phyloP scores from a whole-genome alignment of 2,329 filamentous ascomycete species.

The Neoarthrinium moseri region DNA sequence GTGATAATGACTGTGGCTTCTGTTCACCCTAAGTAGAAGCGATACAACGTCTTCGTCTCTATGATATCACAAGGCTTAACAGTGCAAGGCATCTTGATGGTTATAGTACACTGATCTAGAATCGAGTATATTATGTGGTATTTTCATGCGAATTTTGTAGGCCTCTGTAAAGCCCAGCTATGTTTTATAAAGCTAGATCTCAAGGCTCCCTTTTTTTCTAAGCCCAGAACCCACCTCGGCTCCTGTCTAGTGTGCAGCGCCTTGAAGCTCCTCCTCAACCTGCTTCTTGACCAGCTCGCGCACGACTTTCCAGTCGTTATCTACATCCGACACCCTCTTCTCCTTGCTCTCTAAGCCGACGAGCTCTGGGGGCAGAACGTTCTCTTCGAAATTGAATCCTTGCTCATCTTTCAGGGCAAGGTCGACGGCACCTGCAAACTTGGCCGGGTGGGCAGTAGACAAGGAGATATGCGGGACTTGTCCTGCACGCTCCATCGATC shows the following conservation, averaged over 20 bases:
- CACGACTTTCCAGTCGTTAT: constrained; percentile 72
- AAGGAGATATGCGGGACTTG: constrained; percentile 75
- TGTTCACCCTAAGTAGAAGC: too few species aligned
- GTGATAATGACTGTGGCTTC: too few species aligned
- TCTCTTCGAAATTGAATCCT: constrained; percentile 72
- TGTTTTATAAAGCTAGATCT: too few species aligned
- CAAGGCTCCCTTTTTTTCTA: too few species aligned
- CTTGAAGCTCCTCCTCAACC: constrained; percentile 61
- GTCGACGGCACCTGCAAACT: constrained; percentile 86
- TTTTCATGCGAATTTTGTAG: too few species aligned
- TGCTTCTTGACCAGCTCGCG: constrained; percentile 73
- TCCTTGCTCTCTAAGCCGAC: constrained; percentile 74
- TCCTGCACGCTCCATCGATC: constrained; percentile 60
- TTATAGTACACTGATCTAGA: too few species aligned
- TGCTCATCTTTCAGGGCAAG: constrained; percentile 68
- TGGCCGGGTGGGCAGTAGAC: constrained; percentile 92
- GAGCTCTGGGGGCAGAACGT: constrained; percentile 81
- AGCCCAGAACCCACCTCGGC: too few species aligned
- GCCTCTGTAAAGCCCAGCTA: too few species aligned
- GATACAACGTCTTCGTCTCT: too few species aligned
- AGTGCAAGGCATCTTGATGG: too few species aligned
- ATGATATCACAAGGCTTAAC: too few species aligned
- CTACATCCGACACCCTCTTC: constrained; percentile 68
- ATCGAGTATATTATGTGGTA: too few species aligned
- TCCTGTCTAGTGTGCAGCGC: background rate